Conservation (phyloP, 1,284 basidiomycete genomes). For the Taiwanofungus camphoratus region DNA sequence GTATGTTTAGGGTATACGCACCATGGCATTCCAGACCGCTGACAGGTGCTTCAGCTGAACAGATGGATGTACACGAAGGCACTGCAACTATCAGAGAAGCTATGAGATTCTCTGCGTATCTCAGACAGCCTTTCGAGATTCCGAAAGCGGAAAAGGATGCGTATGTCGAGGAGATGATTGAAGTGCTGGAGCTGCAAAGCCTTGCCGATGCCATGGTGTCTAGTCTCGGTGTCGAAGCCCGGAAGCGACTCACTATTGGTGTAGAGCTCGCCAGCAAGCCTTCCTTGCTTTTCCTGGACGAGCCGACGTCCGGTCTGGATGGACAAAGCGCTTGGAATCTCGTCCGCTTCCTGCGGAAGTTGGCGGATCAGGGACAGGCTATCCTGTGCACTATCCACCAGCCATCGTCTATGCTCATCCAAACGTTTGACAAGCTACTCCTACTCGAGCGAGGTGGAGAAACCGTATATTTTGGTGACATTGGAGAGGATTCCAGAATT, state of each 20-base stretch:
- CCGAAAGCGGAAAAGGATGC: constrained; percentile 75
- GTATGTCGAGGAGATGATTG: constrained; percentile 76
- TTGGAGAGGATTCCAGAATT: constrained; percentile 58
- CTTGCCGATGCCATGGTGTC: constrained; percentile 59
- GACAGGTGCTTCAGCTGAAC: constrained; percentile 58
- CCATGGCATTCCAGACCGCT: constrained; percentile 26
- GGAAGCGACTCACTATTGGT: constrained; percentile 85
- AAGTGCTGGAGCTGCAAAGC: constrained; percentile 63
- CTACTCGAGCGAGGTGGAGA: constrained; percentile 63
- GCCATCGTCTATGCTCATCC: constrained; percentile 59
- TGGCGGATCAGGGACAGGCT: constrained; percentile 84
- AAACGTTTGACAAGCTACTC: constrained; percentile 73
- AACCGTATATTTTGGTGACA: constrained; percentile 76
- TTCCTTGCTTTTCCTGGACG: constrained; percentile 67
- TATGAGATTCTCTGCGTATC: constrained; percentile 82
- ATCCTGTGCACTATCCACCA: constrained; percentile 78
- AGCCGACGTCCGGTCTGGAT: constrained; percentile 52
- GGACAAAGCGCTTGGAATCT: constrained; percentile 83
- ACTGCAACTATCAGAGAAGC: constrained; percentile 88
- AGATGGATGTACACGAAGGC: constrained; percentile 85
- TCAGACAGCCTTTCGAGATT: constrained; percentile 78
- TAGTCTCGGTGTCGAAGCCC: constrained; percentile 67
- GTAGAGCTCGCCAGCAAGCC: constrained; percentile 86
- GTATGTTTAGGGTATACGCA: constrained; percentile 28
- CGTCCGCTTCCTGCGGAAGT: constrained; percentile 77